These are phyloP conservation scores for Wallacemonas sp. DNA, from an alignment of 208 protist species.

Conservation along the genomic window DNA sequence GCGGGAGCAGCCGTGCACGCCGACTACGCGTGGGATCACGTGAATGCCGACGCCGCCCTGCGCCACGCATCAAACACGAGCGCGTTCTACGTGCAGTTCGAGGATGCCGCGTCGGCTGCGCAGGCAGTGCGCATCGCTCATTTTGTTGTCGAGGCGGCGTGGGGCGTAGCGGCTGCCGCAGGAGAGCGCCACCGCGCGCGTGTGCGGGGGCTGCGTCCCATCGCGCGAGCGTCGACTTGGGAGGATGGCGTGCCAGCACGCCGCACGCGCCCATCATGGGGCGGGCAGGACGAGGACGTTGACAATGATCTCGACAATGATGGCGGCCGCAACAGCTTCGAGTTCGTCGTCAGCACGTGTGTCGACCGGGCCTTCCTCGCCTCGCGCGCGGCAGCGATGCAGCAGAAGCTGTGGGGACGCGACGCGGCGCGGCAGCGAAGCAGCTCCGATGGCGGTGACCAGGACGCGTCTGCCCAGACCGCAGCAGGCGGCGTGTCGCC, in stretches of 20 bases:
- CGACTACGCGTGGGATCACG: too few species aligned
- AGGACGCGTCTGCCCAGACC: too few species aligned
- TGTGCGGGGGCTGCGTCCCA: not conserved
- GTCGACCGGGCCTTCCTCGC: constrained; percentile 48
- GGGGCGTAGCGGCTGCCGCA: constrained; percentile 23
- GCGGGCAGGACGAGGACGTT: too few species aligned
- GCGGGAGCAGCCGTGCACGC: too few species aligned
- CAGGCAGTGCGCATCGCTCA: constrained; percentile 40
- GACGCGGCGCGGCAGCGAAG: too few species aligned
- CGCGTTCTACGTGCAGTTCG: constrained; percentile 65
- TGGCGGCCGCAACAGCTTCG: constrained; percentile 21
- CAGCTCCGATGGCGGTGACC: too few species aligned
- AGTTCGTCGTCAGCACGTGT: constrained; percentile 48
- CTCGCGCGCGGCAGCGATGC: constrained; percentile 21
- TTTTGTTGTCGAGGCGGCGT: constrained; percentile 33
- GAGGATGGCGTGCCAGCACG: too few species aligned
- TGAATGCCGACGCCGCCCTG: not conserved
- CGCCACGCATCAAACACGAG: constrained; percentile 16
- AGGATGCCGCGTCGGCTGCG: constrained; percentile 39
- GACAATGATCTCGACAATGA: too few species aligned
- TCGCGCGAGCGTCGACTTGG: too few species aligned
- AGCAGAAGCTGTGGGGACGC: constrained; percentile 20
- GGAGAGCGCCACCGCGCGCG: not conserved
- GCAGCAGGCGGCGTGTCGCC: not conserved
- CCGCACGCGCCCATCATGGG: too few species aligned